phyloP scores from a whole-genome alignment of 148 eudicot genomes.

The Amaranthus palmeri region DNA sequence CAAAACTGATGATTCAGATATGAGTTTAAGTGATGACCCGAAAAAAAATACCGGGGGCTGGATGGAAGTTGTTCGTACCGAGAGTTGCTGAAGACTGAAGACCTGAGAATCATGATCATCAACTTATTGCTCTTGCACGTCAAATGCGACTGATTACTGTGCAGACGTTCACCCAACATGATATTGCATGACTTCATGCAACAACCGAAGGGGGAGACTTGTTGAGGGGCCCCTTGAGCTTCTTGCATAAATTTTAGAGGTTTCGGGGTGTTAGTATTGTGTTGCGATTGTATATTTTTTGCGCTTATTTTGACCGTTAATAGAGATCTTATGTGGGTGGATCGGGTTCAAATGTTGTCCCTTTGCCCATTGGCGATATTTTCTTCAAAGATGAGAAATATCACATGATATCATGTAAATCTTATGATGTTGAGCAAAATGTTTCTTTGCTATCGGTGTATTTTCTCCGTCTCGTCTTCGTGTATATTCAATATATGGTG shows the following conservation, averaged over 20 bases:
- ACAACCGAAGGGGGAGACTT: neutral
- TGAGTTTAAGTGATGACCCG: constrained; percentile 81
- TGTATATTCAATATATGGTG: too few species aligned
- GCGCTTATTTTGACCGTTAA: neutral
- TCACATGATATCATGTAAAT: constrained; percentile 6
- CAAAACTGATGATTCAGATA: constrained; percentile 66
- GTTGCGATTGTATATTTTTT: constrained; percentile 1
- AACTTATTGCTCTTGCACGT: neutral
- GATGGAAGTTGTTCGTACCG: constrained; percentile 64
- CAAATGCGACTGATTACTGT: neutral
- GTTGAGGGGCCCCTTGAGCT: neutral
- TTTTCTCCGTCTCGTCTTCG: too few species aligned
- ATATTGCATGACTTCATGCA: neutral
- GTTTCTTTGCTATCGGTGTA: neutral
- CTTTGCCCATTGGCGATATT: neutral
- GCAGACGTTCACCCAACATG: neutral
- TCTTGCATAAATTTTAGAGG: neutral
- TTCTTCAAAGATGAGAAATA: neutral
- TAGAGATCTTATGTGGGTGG: neutral
- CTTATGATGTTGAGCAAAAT: neutral
- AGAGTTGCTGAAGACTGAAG: constrained; percentile 35
- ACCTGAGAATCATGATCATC: neutral
- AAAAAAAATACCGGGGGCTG: constrained; percentile 78
- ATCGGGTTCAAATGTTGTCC: neutral
- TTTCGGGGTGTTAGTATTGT: neutral